phyloP scores from a whole-genome alignment of 1,139 yeast genomes.

The Zhuliangozyma blackwelliae region DNA sequence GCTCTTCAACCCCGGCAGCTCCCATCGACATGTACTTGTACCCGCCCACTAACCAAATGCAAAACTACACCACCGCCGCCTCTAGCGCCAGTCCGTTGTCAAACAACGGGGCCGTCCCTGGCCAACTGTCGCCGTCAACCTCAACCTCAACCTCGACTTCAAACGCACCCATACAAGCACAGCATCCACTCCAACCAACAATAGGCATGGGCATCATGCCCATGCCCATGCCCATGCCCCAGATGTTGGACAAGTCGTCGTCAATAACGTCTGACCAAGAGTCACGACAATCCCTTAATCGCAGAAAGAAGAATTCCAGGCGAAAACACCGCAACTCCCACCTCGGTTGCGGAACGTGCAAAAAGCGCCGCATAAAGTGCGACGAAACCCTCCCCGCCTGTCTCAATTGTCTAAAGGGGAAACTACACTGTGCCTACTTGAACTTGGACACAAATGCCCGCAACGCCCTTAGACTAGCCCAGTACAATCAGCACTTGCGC shows the following conservation, averaged over 20 bases:
- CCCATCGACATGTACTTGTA: background rate
- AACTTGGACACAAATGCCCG: conserved; percentile 48
- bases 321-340: conserved; percentile 63
- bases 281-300: conserved; percentile 3
- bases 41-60: background rate
- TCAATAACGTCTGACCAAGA: no score
- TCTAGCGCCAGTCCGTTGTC: no score
- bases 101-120: no score
- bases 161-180: background rate
- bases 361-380: conserved; percentile 62
- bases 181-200: no score
- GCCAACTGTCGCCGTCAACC: background rate
- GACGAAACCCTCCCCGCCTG: conserved; percentile 63
- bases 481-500: conserved; percentile 41
- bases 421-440: conserved; percentile 51
- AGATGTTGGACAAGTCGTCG: background rate
- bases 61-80: background rate
- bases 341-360: conserved; percentile 63
- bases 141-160: conserved; percentile 3
- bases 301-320: conserved; percentile 45
- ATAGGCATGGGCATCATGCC: no score
- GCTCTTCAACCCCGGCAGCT: background rate
- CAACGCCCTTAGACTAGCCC: conserved; percentile 50
- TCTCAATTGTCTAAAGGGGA: conserved; percentile 56
- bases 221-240: background rate